These are phyloP conservation scores for Aaosphaeria pasadenensis DNA, from an alignment of 2,329 filamentous ascomycete genomes.

Conservation along the genomic window DNA sequence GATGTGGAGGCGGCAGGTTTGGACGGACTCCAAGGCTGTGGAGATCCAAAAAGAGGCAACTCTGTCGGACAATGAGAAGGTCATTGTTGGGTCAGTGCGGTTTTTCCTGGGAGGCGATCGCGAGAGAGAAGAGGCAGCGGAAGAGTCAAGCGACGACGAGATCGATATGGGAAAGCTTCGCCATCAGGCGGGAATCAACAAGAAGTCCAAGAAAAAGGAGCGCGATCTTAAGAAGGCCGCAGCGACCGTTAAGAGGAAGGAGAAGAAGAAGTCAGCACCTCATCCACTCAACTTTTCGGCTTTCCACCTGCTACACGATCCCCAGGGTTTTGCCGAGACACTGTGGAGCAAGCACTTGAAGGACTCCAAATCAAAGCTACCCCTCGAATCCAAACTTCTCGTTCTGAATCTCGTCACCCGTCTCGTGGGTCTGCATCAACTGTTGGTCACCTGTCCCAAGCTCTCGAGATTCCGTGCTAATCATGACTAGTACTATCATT, in stretches of 20 bases:
- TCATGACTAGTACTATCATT: constrained; percentile 52
- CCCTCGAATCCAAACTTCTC: constrained; percentile 84
- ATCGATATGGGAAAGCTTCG: constrained; percentile 77
- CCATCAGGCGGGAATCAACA: constrained; percentile 89
- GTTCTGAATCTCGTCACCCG: constrained; percentile 88
- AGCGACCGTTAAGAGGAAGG: constrained; percentile 72
- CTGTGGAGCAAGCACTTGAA: constrained; percentile 91
- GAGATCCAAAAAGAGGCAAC: constrained; percentile 96
- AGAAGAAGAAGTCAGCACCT: constrained; percentile 83
- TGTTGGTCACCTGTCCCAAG: constrained; percentile 50
- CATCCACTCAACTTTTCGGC: constrained; percentile 95
- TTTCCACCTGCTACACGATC: constrained; percentile 87
- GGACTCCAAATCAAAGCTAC: constrained; percentile 77
- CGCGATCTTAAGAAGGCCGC: constrained; percentile 77
- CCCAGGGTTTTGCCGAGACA: constrained; percentile 87
- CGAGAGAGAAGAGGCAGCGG: constrained; percentile 81
- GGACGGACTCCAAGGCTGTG: constrained; percentile 92
- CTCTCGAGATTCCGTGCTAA: no score
- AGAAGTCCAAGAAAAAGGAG: constrained; percentile 88
- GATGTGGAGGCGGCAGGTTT: constrained; percentile 94
- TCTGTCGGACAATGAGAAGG: constrained; percentile 88
- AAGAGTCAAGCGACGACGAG: constrained; percentile 75
- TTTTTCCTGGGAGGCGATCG: constrained; percentile 97
- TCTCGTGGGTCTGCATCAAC: constrained; percentile 86
- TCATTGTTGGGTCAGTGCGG: constrained; percentile 78